A percentile compares a stretch with the other conserved stretches of the same genome.
phyloP scores from a whole-genome alignment of 2,329 filamentous ascomycete species.

The Xylariomycetidae sp. region DNA sequence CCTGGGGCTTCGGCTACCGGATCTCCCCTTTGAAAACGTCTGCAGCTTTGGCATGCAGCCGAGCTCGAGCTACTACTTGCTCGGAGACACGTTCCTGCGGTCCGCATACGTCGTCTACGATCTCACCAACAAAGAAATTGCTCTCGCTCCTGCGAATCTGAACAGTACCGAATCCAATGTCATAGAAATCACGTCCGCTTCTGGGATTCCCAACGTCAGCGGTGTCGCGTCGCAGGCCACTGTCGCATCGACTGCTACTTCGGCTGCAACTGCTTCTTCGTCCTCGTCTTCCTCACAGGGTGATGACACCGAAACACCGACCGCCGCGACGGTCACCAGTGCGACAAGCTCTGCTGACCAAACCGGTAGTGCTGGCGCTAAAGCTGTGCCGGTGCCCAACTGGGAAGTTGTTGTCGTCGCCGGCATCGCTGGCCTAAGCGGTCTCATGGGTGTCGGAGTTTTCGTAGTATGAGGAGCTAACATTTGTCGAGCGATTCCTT shows the following conservation, averaged over 20 bases:
- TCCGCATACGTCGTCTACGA: constrained; percentile 53
- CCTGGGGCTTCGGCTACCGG: constrained; percentile 19
- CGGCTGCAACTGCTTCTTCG: background rate
- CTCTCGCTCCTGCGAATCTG: constrained; percentile 48
- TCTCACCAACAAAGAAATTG: constrained; percentile 44
- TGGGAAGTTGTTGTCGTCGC: constrained; percentile 18
- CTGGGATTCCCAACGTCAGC: constrained; percentile 36
- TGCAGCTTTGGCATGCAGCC: constrained; percentile 53
- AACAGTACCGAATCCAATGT: constrained; percentile 40
- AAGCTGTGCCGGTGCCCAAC: constrained; percentile 12
- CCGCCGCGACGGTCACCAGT: constrained; percentile 9
- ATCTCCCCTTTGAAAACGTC: constrained; percentile 35
- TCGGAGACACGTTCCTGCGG: constrained; percentile 44
- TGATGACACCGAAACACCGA: constrained; percentile 10
- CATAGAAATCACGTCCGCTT: constrained; percentile 38
- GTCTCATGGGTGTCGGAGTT: constrained; percentile 21
- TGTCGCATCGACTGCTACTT: constrained; percentile 13
- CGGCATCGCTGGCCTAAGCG: constrained; percentile 17
- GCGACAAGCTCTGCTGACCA: constrained; percentile 5
- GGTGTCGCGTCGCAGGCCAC: constrained; percentile 37
- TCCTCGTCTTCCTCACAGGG: background rate
- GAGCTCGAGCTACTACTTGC: constrained; percentile 34
- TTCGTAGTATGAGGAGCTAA: background rate
- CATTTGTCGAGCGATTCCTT: constrained; percentile 32
- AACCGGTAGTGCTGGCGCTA: constrained; percentile 13